Evolutionary conservation across 768 basidiomycete species (phyloP).

Genomic region (Calocybe indica): DNA sequence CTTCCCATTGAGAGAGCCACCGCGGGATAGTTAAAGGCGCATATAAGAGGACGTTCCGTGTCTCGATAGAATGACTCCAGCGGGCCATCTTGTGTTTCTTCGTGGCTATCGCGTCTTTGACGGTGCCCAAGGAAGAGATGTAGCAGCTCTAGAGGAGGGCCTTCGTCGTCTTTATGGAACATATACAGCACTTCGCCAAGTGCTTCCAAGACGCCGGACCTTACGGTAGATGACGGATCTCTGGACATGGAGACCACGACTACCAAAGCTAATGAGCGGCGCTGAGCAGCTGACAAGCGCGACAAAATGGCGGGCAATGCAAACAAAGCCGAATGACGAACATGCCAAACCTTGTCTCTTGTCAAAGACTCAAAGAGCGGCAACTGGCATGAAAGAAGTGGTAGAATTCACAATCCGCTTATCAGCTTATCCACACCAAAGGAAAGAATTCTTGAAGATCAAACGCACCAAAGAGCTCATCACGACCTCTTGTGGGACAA

Average conservation of each 20-base stretch:
- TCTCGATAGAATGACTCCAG: slow-evolving; percentile 52
- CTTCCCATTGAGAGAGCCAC: slow-evolving; percentile 79
- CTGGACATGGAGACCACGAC: slow-evolving; percentile 55
- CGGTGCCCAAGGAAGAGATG: slow-evolving; percentile 68
- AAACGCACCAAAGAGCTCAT: slow-evolving; percentile 51
- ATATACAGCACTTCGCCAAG: slow-evolving; percentile 86
- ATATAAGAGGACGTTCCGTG: slow-evolving; percentile 68
- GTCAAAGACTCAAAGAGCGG: slow-evolving; percentile 72
- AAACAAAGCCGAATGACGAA: slow-evolving; percentile 83
- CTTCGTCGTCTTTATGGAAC: slow-evolving; percentile 57
- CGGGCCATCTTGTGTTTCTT: slow-evolving; percentile 7
- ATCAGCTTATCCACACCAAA: too few relatives aligned
- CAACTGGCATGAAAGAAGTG: slow-evolving; percentile 42
- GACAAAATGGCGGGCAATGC: slow-evolving; percentile 77
- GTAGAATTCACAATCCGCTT: background rate
- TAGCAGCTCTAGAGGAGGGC: slow-evolving; percentile 72
- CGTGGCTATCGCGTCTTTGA: slow-evolving; percentile 23
- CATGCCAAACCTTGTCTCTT: slow-evolving; percentile 69
- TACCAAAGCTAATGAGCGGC: slow-evolving; percentile 60
- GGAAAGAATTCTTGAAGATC: background rate
- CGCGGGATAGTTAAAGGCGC: slow-evolving; percentile 90
- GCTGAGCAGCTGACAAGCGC: slow-evolving; percentile 51
- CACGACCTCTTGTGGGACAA: slow-evolving; percentile 73
- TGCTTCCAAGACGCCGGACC: slow-evolving; percentile 76
- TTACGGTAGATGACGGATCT: slow-evolving; percentile 64